Evolutionary conservation across 306 rosid genomes (phyloP), one percentile per base, ranked within the genome.

Genomic region (Castanopsis chinensis): DNA sequence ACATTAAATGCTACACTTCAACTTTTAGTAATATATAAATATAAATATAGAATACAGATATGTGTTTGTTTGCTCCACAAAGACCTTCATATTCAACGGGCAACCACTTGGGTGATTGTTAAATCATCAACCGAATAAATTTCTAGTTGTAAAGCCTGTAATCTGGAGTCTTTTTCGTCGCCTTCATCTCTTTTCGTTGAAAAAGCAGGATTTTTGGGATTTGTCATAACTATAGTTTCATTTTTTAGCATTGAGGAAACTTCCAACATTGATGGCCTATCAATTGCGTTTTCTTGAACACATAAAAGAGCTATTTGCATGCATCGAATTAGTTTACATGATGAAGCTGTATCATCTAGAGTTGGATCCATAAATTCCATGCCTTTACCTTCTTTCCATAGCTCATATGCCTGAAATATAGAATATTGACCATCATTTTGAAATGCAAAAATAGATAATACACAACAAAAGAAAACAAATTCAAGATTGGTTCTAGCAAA

Each of bases 201-300:
- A 57, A 77, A 87, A 0, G 91, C 88, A 2, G 88, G 88, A 25
- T 9, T 76, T 52, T 82, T 65, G 9, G 87, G 88, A 5, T 6
- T 30, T 3, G 5, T 17, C 1, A 75, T 2, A 41, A 15, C 4
- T 0, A 6, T 49, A 49, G 28, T 67, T 57, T 85, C 81, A 7
- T 19, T 85, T 53, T 76, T 85, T 17, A 87, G 73, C 88, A 87
- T 82, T 7, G 83, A 78, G 19, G 43, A 75, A 53, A 85, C 69
- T 76, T 83, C 71, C 58, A 87, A 52, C 80, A 84, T 74, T 21
- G 86, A 61, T 18, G 90, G 90, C 73, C 90, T 79, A 27, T 76
- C 90, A 23, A 35, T 55, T 12, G 88, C 77, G 11, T 72, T 72
- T 57, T 80, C 83, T 13, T 81, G 85, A 12, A 80, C 85, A 11